Conservation (phyloP, 805 yeast genomes). For the Candida xyloterini region DNA sequence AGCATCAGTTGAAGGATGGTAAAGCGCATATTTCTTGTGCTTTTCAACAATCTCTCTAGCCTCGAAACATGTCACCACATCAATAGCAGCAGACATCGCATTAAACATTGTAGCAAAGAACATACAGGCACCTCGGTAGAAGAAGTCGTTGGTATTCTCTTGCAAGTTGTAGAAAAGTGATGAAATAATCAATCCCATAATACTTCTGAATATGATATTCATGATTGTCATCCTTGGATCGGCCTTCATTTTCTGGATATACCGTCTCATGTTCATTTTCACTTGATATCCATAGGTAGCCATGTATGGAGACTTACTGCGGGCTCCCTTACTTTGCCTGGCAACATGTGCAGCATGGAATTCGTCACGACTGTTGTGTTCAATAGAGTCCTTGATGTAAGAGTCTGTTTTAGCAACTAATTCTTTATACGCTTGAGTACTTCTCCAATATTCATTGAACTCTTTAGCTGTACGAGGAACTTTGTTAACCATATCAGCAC, state of each 20-base stretch:
- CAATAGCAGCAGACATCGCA: conserved; percentile 59
- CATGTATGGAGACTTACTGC: conserved; percentile 50
- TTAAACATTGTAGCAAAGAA: conserved; percentile 66
- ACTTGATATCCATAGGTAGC: conserved; percentile 53
- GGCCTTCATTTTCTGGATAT: conserved; percentile 46
- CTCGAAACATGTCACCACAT: conserved; percentile 52
- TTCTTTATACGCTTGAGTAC: conserved; percentile 30
- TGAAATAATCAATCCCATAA: conserved; percentile 53
- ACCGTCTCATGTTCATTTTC: conserved; percentile 43
- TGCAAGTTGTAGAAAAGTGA: conserved; percentile 55
- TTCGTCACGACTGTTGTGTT: conserved; percentile 24
- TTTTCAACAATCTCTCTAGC: conserved; percentile 58
- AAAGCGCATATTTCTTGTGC: conserved; percentile 53
- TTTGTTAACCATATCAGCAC: conserved; percentile 32
- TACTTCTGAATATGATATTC: conserved; percentile 42
- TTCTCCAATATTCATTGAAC: conserved; percentile 38
- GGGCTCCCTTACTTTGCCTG: conserved; percentile 46
- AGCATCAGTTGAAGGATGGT: conserved; percentile 60
- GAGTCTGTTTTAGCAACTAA: conserved; percentile 37
- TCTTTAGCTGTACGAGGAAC: conserved; percentile 39
- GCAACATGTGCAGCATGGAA: conserved; percentile 30
- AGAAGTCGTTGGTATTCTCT: conserved; percentile 44
- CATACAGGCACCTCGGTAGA: conserved; percentile 58
- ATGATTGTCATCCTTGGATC: conserved; percentile 47
- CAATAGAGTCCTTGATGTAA: conserved; percentile 12